Percentiles rank a stretch among this genome's conserved stretches.
These are phyloP conservation scores for Raffaelea ambrosiae DNA, from an alignment of 2,329 filamentous ascomycete genomes.

Conservation along the genomic window DNA sequence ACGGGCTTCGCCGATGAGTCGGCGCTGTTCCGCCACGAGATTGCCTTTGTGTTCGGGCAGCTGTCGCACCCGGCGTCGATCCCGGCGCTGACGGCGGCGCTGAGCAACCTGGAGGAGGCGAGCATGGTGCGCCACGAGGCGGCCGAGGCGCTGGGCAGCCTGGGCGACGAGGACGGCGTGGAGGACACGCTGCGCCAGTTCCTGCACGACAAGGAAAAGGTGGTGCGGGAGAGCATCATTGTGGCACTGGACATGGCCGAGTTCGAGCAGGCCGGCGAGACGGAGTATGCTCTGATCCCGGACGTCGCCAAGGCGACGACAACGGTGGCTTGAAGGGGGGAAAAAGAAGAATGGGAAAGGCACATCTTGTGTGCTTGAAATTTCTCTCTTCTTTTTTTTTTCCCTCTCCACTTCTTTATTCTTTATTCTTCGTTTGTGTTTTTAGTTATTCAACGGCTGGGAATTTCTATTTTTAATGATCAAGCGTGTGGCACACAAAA, in stretches of 20 bases:
- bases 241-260: conserved; percentile 98
- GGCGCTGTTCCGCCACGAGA: conserved; percentile 92
- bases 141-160: conserved; percentile 86
- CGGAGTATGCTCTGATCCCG: conserved; percentile 88
- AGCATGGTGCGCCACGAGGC: conserved; percentile 98
- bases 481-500: background rate
- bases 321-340: background rate
- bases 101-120: conserved; percentile 72
- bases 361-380: background rate
- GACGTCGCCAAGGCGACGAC: conserved; percentile 32
- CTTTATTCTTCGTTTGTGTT: conserved; percentile 4
- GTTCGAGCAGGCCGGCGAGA: conserved; percentile 80
- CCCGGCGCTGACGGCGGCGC: conserved; percentile 68
- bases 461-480: background rate
- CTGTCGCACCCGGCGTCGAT: conserved; percentile 95
- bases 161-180: conserved; percentile 89
- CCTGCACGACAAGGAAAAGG: conserved; percentile 81
- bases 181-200: conserved; percentile 78
- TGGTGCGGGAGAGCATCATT: conserved; percentile 89
- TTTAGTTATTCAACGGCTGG: conserved; percentile 3
- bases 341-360: background rate
- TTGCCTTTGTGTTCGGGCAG: conserved; percentile 97
- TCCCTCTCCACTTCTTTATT: conserved; percentile 1
- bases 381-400: background rate
- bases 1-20: conserved; percentile 79